A percentile compares a stretch with the other conserved stretches of the same genome.
These are phyloP conservation scores for Ceriops zippeliana DNA, from an alignment of 345 rosid genomes.

Conservation along the genomic window DNA sequence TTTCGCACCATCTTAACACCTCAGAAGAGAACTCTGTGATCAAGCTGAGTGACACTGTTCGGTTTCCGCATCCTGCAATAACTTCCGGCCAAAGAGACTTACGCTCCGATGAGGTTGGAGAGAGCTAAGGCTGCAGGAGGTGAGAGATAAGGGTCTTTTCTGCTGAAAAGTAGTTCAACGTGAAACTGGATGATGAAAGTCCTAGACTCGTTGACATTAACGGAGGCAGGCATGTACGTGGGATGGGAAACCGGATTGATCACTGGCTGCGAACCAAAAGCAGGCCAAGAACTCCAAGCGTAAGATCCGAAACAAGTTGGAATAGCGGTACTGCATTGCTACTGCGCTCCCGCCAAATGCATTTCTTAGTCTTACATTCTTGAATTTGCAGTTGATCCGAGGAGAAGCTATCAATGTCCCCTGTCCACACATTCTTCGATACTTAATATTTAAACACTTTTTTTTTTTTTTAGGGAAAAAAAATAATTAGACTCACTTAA, in stretches of 20 bases:
- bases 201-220: slow-evolving; percentile 18
- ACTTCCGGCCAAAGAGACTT: slow-evolving; percentile 21
- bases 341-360: slow-evolving; percentile 16
- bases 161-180: slow-evolving; percentile 57
- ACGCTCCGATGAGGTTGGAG: slow-evolving; percentile 20
- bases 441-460: too few relatives aligned
- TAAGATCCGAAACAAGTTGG: slow-evolving; percentile 44
- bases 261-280: slow-evolving; percentile 19
- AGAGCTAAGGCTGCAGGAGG: slow-evolving; percentile 28
- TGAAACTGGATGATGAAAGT: slow-evolving; percentile 30
- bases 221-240: slow-evolving; percentile 9
- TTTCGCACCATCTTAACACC: slow-evolving; percentile 33
- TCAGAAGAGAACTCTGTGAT: slow-evolving; percentile 32
- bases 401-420: too few relatives aligned
- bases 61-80: slow-evolving; percentile 21
- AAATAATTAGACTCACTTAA: too few relatives aligned
- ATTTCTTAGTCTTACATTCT: not conserved
- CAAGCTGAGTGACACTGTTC: slow-evolving; percentile 30
- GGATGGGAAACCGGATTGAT: slow-evolving; percentile 24
- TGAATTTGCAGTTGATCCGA: too few relatives aligned
- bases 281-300: slow-evolving; percentile 44
- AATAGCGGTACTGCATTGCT: slow-evolving; percentile 42
- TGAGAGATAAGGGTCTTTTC: slow-evolving; percentile 44
- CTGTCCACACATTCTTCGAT: too few relatives aligned
- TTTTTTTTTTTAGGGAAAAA: too few relatives aligned